Evolutionary conservation across 108 stramenopile genomes (phyloP).

Genomic region (Skeletonema costatum): DNA sequence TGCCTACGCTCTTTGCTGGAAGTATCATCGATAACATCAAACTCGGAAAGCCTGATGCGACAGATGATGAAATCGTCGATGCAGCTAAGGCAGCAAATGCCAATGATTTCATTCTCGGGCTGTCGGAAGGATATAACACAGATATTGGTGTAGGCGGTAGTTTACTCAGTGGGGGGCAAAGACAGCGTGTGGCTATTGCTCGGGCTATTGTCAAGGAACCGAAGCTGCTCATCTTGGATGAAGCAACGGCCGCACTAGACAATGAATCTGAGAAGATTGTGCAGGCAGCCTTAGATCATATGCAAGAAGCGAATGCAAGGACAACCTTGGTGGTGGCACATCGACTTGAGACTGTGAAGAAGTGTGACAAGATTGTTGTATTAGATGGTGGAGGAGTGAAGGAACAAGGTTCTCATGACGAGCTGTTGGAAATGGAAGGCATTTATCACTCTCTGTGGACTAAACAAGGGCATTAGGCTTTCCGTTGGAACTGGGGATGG

Average conservation of each 20-base stretch:
- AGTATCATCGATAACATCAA: constrained; percentile 67
- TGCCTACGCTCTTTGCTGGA: constrained; percentile 69
- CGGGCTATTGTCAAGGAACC: constrained; percentile 53
- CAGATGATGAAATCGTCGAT: constrained; percentile 31
- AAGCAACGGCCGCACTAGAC: constrained; percentile 58
- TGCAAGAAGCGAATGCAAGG: constrained; percentile 34
- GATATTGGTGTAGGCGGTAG: constrained; percentile 66
- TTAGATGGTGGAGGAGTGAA: constrained; percentile 57
- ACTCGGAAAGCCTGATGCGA: constrained; percentile 46
- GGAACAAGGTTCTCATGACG: constrained; percentile 72
- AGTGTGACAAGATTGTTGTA: constrained; percentile 76
- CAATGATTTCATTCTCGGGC: constrained; percentile 57
- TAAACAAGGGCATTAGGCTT: constrained; percentile 23
- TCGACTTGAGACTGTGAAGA: constrained; percentile 59
- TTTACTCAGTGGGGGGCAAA: constrained; percentile 88
- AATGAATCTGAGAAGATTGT: constrained; percentile 52
- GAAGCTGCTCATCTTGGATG: constrained; percentile 58
- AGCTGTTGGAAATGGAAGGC: constrained; percentile 53
- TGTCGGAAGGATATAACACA: constrained; percentile 49
- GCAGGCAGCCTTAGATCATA: constrained; percentile 46
- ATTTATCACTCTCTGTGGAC: constrained; percentile 46
- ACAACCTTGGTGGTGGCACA: constrained; percentile 66
- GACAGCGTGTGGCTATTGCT: constrained; percentile 91
- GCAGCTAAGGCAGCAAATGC: constrained; percentile 46
- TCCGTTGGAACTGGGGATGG: neutral